Evolutionary conservation across 192 early-diverging fungal genomes (phyloP).

Genomic region (Umbelopsis vinacea): DNA sequence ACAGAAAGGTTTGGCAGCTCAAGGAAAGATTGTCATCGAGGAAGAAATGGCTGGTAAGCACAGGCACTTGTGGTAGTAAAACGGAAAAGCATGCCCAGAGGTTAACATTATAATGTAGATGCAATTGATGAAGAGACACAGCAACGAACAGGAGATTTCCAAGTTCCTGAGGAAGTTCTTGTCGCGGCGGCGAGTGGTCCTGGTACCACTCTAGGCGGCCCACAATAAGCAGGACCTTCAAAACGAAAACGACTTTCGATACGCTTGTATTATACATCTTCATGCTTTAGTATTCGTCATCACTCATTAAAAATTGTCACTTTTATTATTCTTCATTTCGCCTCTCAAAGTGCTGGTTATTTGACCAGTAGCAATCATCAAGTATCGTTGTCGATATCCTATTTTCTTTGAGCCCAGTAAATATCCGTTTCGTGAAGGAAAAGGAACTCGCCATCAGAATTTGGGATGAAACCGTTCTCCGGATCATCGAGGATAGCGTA

Average conservation of each 20-base stretch:
- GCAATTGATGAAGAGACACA: constrained; percentile 23
- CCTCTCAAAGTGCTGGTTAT: too few relatives aligned
- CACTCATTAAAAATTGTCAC: not conserved
- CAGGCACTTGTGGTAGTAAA: not conserved
- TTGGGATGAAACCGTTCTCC: not conserved
- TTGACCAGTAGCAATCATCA: too few relatives aligned
- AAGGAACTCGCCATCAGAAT: constrained; percentile 14
- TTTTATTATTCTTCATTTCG: too few relatives aligned
- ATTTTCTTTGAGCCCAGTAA: constrained; percentile 21
- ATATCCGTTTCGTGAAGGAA: constrained; percentile 33
- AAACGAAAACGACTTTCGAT: not conserved
- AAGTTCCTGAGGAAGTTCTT: constrained; percentile 32
- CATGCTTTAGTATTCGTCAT: constrained; percentile 10
- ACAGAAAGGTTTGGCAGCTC: constrained; percentile 30
- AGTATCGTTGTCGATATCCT: not conserved
- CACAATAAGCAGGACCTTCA: constrained; percentile 9
- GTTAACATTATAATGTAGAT: constrained; percentile 24
- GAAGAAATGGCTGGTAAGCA: constrained; percentile 44
- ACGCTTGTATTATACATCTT: constrained; percentile 21
- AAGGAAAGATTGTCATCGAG: constrained; percentile 33
- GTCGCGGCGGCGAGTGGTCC: constrained; percentile 41
- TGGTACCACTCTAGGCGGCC: constrained; percentile 39
- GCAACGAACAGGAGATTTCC: constrained; percentile 24
- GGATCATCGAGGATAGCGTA: constrained; percentile 25
- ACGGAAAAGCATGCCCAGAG: too few relatives aligned